Conservation (phyloP, 208 protist species). For the Trichomonas tenax region DNA sequence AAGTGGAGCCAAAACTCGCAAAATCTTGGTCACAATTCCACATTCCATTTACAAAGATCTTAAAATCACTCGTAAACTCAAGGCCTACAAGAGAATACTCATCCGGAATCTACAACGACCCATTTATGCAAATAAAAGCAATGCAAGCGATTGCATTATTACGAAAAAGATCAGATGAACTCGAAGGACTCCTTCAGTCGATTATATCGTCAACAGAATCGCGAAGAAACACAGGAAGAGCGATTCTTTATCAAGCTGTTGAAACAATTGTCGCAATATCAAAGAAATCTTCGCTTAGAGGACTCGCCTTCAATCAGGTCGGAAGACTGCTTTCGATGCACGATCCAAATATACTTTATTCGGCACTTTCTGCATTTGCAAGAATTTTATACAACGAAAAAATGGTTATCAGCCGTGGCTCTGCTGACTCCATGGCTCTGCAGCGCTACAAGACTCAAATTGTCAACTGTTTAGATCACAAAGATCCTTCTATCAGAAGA, state of each 20-base stretch:
- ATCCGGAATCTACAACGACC: background rate
- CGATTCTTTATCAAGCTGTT: background rate
- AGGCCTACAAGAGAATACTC: background rate
- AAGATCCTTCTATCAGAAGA: background rate
- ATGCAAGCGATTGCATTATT: background rate
- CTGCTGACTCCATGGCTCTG: background rate
- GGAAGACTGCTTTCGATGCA: background rate
- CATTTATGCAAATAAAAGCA: conserved; percentile 5
- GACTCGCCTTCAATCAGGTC: background rate
- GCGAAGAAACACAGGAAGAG: background rate
- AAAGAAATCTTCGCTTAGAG: background rate
- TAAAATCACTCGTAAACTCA: background rate
- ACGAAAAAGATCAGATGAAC: background rate
- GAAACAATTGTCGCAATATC: background rate
- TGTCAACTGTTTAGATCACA: background rate
- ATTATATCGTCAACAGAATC: background rate
- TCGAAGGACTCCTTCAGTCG: background rate
- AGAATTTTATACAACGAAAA: background rate
- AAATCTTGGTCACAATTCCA: background rate
- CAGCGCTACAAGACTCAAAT: background rate
- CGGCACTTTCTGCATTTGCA: background rate
- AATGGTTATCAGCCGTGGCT: background rate
- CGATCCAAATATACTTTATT: background rate
- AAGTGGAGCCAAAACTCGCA: background rate
- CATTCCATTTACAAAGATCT: background rate